These are phyloP conservation scores for Aspergillus sp. DNA, from an alignment of 2,329 filamentous ascomycete genomes.

Conservation along the genomic window DNA sequence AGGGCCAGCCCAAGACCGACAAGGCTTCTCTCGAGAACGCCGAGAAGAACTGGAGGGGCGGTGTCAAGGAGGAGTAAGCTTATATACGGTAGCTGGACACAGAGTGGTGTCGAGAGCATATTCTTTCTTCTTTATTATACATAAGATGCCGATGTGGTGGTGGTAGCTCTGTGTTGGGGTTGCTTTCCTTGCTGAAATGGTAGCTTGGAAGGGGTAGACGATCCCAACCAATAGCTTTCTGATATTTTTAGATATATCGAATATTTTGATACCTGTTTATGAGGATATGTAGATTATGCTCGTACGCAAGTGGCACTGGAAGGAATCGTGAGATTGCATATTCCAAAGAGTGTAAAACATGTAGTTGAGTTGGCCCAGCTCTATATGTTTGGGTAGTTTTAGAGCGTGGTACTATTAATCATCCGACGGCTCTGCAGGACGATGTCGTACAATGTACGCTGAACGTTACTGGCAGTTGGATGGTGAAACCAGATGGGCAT, in stretches of 20 bases:
- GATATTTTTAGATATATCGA: neutral
- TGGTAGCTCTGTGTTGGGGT: slow-evolving; percentile 1
- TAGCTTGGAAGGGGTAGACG: neutral
- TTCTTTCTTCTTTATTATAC: slow-evolving; percentile 19
- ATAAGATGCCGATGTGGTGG: slow-evolving; percentile 9
- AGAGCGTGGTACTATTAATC: neutral
- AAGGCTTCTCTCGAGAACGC: slow-evolving; percentile 67
- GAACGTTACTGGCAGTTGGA: neutral
- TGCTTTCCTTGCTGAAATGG: slow-evolving; percentile 1
- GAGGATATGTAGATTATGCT: neutral
- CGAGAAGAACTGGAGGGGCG: slow-evolving; percentile 51
- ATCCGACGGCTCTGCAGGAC: neutral
- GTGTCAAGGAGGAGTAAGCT: slow-evolving; percentile 51
- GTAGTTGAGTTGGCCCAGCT: no score
- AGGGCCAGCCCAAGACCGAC: slow-evolving; percentile 77
- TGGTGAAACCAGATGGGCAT: neutral
- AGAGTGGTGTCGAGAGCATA: slow-evolving; percentile 1
- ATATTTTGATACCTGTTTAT: neutral
- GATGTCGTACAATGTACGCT: neutral
- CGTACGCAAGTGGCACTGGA: no score
- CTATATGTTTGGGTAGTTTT: neutral
- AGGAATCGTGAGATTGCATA: neutral
- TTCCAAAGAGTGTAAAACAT: neutral
- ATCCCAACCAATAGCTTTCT: neutral
- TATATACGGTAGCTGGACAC: neutral